A percentile compares a stretch with the other conserved stretches of the same genome.
phyloP scores from a whole-genome alignment of 352 stramenopile species.

The Globisporangium canariense region DNA sequence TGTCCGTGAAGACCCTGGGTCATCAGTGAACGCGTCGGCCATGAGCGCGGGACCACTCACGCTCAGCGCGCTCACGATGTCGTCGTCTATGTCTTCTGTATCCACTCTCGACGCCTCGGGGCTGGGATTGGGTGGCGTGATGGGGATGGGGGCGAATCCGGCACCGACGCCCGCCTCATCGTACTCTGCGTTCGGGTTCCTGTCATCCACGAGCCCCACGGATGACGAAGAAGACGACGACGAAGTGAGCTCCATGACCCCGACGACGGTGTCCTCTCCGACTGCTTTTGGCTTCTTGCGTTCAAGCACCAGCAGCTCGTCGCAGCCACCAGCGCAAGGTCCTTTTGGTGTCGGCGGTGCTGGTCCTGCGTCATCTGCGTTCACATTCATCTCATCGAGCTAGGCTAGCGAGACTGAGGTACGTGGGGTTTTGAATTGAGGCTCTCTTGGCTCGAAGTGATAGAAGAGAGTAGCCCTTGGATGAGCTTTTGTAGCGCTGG shows the following conservation, averaged over 20 bases:
- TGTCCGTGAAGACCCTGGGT: conserved; percentile 25
- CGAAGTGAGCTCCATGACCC: conserved; percentile 15
- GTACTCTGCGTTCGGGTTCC: conserved; percentile 19
- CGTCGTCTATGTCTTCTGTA: conserved; percentile 22
- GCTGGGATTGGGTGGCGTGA: neutral
- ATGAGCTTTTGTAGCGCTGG: too few relatives aligned
- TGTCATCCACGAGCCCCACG: conserved; percentile 28
- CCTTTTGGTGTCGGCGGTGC: neutral
- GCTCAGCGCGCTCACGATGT: conserved; percentile 39
- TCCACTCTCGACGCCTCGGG: conserved; percentile 7
- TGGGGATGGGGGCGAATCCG: neutral
- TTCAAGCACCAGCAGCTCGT: conserved; percentile 30
- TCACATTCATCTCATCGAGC: conserved; percentile 55
- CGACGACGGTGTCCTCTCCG: conserved; percentile 36
- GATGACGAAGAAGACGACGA: conserved; percentile 2
- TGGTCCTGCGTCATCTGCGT: conserved; percentile 39
- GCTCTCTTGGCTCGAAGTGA: too few relatives aligned
- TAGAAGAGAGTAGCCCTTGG: too few relatives aligned
- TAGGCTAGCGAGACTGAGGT: conserved; percentile 8
- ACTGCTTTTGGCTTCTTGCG: conserved; percentile 62
- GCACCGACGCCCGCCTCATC: conserved; percentile 20
- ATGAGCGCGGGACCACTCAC: conserved; percentile 42
- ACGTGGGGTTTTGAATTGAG: neutral
- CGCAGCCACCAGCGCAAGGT: conserved; percentile 18
- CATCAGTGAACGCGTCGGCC: conserved; percentile 29